Evolutionary conservation across 331 rosid genomes (phyloP).

Genomic region (Malus hybrid): DNA sequence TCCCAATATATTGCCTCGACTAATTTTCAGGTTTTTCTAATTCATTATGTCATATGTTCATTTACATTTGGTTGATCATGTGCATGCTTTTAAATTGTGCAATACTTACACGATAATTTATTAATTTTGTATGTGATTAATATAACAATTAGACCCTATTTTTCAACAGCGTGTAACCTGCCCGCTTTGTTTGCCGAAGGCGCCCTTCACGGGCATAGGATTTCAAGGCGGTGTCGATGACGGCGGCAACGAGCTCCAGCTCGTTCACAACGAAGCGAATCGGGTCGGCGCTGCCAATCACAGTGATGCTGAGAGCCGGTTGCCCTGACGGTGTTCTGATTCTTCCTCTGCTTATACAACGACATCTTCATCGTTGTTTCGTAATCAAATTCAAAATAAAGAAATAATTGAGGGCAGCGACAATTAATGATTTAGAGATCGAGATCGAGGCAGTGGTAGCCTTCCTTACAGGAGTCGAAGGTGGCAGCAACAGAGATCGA

Average conservation of each 20-base stretch:
- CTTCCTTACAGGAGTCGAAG: constrained; percentile 87
- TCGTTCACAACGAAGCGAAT: constrained; percentile 74
- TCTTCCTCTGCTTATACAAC: constrained; percentile 74
- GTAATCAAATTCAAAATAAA: neutral
- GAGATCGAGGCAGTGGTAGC: constrained; percentile 89
- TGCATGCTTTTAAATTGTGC: no score
- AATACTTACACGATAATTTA: no score
- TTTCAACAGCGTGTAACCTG: no score
- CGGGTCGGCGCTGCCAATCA: constrained; percentile 82
- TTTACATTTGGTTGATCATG: no score
- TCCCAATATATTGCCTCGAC: no score
- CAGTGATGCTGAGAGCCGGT: constrained; percentile 62
- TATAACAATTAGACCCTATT: no score
- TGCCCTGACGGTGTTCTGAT: constrained; percentile 36
- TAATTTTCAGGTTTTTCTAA: no score
- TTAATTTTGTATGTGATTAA: no score
- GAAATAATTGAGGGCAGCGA: neutral
- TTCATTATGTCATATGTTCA: no score
- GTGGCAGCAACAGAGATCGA: constrained; percentile 37
- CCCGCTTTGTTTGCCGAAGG: constrained; percentile 22
- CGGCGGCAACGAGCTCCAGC: constrained; percentile 57
- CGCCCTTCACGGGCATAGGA: constrained; percentile 91
- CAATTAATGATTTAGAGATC: constrained; percentile 53
- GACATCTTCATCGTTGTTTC: constrained; percentile 30
- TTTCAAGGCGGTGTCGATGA: constrained; percentile 70